phyloP scores from a whole-genome alignment of 495 filamentous ascomycete species.

The Podospora pseudocomata region DNA sequence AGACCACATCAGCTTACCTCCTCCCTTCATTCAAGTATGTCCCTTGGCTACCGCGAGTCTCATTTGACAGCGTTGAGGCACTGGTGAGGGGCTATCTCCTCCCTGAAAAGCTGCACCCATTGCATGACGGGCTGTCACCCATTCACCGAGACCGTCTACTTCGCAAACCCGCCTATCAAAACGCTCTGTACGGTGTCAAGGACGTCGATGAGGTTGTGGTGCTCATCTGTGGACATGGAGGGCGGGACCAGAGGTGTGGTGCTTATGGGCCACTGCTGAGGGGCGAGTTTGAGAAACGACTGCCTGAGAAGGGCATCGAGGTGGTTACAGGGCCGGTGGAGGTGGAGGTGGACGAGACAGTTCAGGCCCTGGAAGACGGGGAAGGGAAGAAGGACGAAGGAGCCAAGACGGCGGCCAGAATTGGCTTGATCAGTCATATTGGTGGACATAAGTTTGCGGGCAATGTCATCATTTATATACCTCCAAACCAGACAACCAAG shows the following conservation, averaged over 20 bases:
- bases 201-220: constrained; percentile 66
- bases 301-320: constrained; percentile 35
- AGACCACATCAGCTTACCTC: constrained; percentile 61
- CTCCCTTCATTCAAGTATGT: constrained; percentile 78
- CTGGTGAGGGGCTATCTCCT: constrained; percentile 57
- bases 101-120: constrained; percentile 55
- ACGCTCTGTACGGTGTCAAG: constrained; percentile 44
- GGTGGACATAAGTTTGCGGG: constrained; percentile 92
- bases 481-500: constrained; percentile 46
- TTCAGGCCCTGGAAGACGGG: constrained; percentile 21
- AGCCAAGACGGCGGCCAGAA: constrained; percentile 45
- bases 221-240: constrained; percentile 80
- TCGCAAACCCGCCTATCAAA: constrained; percentile 41
- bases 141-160: constrained; percentile 43
- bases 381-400: constrained; percentile 16
- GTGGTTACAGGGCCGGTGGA: constrained; percentile 38
- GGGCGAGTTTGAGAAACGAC: constrained; percentile 57
- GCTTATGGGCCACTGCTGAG: constrained; percentile 69
- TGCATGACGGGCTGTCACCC: constrained; percentile 54
- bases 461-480: constrained; percentile 88
- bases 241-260: constrained; percentile 77
- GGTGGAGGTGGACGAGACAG: constrained; percentile 22
- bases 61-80: constrained; percentile 47
- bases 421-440: constrained; percentile 81
- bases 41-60: constrained; percentile 58